A percentile compares a stretch with the other conserved stretches of the same genome.
phyloP scores from a whole-genome alignment of 139 green algal species.

The Tetraselmis striata region DNA sequence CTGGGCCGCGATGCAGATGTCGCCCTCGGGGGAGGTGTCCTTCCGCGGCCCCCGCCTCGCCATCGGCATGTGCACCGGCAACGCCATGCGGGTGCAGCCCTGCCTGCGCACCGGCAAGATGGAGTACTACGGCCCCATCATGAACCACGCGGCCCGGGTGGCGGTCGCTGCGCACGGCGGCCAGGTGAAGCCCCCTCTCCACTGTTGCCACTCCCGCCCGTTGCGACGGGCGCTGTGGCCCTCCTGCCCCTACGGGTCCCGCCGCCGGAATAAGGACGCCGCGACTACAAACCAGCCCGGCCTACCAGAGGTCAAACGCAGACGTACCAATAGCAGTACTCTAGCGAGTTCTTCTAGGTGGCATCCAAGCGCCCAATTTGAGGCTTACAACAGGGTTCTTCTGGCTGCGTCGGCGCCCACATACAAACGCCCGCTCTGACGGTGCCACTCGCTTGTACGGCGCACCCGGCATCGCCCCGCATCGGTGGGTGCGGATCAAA shows the following conservation, averaged over 20 bases:
- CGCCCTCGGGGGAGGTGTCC: background rate
- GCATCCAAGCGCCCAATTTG: background rate
- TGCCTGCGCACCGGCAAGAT: constrained; percentile 1
- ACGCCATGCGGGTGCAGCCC: background rate
- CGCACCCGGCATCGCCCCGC: too few species aligned
- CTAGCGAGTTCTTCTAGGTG: background rate
- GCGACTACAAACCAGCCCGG: too few species aligned
- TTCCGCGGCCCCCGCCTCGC: background rate
- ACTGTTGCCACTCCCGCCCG: too few species aligned
- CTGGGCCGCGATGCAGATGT: background rate
- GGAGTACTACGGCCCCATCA: constrained; percentile 7
- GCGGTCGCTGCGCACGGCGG: background rate
- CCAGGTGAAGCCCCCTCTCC: background rate
- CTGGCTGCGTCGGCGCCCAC: too few species aligned
- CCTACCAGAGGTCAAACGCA: background rate
- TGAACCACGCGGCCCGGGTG: constrained; percentile 1
- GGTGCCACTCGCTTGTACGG: too few species aligned
- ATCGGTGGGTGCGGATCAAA: too few species aligned
- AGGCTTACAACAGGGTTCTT: background rate
- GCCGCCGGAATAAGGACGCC: too few species aligned
- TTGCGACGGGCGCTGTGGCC: too few species aligned
- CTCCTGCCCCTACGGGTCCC: background rate
- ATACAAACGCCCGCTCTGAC: too few species aligned
- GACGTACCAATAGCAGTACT: background rate
- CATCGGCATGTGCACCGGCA: background rate